phyloP scores from a whole-genome alignment of 805 yeast genomes.

The Ogataea pignaliae region DNA sequence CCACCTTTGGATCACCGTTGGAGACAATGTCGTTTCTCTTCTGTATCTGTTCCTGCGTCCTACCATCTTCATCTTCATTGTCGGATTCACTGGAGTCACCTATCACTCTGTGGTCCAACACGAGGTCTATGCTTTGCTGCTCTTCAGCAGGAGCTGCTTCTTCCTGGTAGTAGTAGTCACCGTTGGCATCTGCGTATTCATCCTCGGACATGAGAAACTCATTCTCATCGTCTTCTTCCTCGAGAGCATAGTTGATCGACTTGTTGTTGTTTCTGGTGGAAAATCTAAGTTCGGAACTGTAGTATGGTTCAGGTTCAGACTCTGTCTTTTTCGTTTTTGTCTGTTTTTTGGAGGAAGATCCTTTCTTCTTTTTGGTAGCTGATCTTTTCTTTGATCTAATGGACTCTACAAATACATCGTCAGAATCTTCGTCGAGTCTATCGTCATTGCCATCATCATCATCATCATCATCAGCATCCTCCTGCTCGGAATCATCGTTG shows the following conservation, averaged over 20 bases:
- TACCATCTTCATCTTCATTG: slow-evolving; percentile 33
- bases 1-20: slow-evolving; percentile 47
- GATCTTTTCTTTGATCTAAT: slow-evolving; percentile 16
- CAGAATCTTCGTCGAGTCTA: slow-evolving; percentile 22
- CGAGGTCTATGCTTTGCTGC: slow-evolving; percentile 32
- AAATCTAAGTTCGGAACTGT: slow-evolving; percentile 60
- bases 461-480: slow-evolving; percentile 25
- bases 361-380: slow-evolving; percentile 12
- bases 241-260: slow-evolving; percentile 73
- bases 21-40: slow-evolving; percentile 10
- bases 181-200: slow-evolving; percentile 22
- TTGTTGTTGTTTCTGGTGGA: slow-evolving; percentile 64
- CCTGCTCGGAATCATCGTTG: slow-evolving; percentile 25
- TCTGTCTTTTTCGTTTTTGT: slow-evolving; percentile 4
- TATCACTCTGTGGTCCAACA: slow-evolving; percentile 50
- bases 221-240: slow-evolving; percentile 55
- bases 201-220: slow-evolving; percentile 46
- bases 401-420: slow-evolving; percentile 26
- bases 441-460: slow-evolving; percentile 20
- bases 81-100: slow-evolving; percentile 27
- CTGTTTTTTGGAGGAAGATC: slow-evolving; percentile 1
- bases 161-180: slow-evolving; percentile 20
- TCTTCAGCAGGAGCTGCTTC: slow-evolving; percentile 18
- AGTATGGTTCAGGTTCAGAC: background rate
- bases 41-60: slow-evolving; percentile 20